Percentiles rank a stretch among this genome's conserved stretches.
phyloP scores from a whole-genome alignment of 768 basidiomycete genomes.

The Naganishia kalamii region DNA sequence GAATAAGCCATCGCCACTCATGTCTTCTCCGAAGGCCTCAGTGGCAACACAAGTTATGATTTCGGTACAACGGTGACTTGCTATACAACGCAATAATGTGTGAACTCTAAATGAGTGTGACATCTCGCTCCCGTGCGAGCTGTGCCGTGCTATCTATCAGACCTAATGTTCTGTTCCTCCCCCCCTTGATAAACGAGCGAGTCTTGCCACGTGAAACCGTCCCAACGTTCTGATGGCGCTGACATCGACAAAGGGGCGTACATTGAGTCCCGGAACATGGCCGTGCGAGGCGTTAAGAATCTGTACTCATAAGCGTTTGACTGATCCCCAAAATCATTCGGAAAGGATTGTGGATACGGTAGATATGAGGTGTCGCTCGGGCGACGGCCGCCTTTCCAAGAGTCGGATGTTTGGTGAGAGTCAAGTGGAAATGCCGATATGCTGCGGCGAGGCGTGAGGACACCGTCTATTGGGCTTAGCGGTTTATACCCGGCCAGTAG shows the following conservation, averaged over 20 bases:
- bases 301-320: not conserved
- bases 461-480: slow-evolving; percentile 12
- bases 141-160: no score
- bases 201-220: not conserved
- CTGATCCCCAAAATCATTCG: not conserved
- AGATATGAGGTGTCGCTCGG: not conserved
- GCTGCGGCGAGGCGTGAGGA: not conserved
- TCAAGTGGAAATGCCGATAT: not conserved
- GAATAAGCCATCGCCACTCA: no score
- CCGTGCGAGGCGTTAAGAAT: not conserved
- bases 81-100: no score
- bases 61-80: no score
- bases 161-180: no score
- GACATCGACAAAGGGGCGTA: not conserved
- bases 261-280: not conserved
- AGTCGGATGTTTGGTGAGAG: not conserved
- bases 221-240: not conserved
- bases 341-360: not conserved
- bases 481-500: not conserved
- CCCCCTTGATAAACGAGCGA: not conserved
- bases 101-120: no score
- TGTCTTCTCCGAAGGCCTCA: no score
- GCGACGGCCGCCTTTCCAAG: no score
- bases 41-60: no score
- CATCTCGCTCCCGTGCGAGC: no score